A percentile compares a stretch with the other conserved stretches of the same genome.
phyloP scores from a whole-genome alignment of 177 flowering plant genomes.

The Vitis hybrid region DNA sequence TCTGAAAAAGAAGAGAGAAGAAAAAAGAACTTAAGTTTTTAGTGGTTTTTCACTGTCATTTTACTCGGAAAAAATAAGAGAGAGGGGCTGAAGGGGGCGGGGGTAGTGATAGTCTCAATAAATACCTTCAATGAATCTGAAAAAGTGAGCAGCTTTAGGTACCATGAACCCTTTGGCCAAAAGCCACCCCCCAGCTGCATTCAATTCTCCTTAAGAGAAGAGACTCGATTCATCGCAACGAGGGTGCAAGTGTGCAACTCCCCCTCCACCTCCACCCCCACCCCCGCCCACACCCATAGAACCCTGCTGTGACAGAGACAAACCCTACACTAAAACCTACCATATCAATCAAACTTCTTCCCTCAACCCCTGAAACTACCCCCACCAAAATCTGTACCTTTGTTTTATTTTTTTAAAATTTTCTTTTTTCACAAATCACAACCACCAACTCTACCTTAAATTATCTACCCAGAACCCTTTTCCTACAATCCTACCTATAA shows the following conservation, averaged over 20 bases:
- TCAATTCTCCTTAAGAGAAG: constrained; percentile 37
- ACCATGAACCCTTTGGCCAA: constrained; percentile 43
- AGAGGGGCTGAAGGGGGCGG: neutral
- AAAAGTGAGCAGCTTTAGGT: constrained; percentile 40
- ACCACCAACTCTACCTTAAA: too few species aligned
- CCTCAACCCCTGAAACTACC: neutral
- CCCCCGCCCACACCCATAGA: neutral
- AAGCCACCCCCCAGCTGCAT: constrained; percentile 32
- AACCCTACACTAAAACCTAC: constrained; percentile 3
- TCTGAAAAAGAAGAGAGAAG: too few species aligned
- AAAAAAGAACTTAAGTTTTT: too few species aligned
- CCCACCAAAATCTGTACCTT: neutral
- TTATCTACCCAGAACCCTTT: too few species aligned
- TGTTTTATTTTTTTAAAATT: too few species aligned
- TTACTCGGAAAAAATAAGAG: neutral
- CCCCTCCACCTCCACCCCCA: neutral
- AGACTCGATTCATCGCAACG: constrained; percentile 23
- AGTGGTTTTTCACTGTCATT: too few species aligned
- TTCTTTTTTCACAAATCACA: too few species aligned
- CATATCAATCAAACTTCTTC: neutral
- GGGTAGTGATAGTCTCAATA: constrained; percentile 20
- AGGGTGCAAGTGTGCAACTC: constrained; percentile 6
- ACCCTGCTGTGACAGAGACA: constrained; percentile 5
- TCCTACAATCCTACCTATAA: too few species aligned
- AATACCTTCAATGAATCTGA: constrained; percentile 49